Base-by-base conservation (phyloP, 257 asterid species). In the Gentiana macrophylla region DNA sequence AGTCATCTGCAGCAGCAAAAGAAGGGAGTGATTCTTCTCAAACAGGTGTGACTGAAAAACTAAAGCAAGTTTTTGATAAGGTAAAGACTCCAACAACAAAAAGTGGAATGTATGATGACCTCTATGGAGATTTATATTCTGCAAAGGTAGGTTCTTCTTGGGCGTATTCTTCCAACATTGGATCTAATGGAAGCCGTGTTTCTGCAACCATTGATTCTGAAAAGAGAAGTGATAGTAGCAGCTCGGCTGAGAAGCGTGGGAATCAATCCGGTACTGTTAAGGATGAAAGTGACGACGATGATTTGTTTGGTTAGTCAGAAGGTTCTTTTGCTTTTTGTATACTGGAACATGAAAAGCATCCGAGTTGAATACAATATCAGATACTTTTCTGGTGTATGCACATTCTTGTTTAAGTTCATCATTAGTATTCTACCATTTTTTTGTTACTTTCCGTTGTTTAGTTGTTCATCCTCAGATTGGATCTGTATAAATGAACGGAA, bases 21-120 rank as follows among this genome's bases (percentile, higher is more conserved):
- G 92, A 76, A 74, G 69, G 65, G 3, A 62, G 66, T 53, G 2
- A 41, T 41, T 52, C 49, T 64, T 62, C 86, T 44, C 83, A 75
- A 67, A 62, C 78, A 41, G 98, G 95, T 2, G 84, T 87, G 34
- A 91, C 98, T 0, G 94, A 84, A 70, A 92, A 79, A 65, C 94
- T 92, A 57, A 67, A 88, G 68, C 80, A 84, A 71, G 97, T 87
- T 52, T 76, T 87, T 72, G 75, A 91, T 76, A 84, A 79, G 83
- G 86, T 87, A 63, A 91, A 83, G 74, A 67, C 82, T 74, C 82
- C 87, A 8, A 71, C 82, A 13, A 71, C 82, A 13, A 87, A 73
- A 77, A 74, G 78, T 69, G 97, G 97, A 53, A 88, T 92, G 51
- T 92, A 88, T 53, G 97, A 82, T 63, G 97, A 83, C 74, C 88